Evolutionary conservation across 2,329 filamentous ascomycete species (phyloP), one percentile per base, ranked within the genome.

Genomic region (Talaromyces islandicus): DNA sequence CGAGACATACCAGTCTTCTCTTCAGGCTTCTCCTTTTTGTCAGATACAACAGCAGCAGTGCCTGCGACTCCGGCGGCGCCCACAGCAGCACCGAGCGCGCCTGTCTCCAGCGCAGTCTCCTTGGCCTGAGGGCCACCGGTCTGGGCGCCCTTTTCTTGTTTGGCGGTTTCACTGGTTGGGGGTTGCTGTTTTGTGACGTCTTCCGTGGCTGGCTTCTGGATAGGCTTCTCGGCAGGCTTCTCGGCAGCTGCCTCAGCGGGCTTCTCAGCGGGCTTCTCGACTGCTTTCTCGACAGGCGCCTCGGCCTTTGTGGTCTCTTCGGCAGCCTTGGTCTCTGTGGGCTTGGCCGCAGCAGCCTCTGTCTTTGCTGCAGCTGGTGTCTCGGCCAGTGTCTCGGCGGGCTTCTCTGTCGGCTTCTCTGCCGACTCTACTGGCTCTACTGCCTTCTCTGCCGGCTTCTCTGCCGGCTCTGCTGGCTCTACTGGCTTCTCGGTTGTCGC

Each of bases 321-420:
- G 24, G 41, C 54, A 14, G 21, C 30, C 9, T 54, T 46, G 17
- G 51, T 19, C 11, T 21, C 19, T 2, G 55, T 58, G 12, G 59
- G 59, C 30, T 55, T 55, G 5, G 50, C 50, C 7, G 59, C 59
- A 14, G 59, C 59, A 14, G 54, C 59, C 9, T 60, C 50, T 12
- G 54, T 25, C 53, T 46, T 54, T 57, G 32, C 32, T 14, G 32
- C 53, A 25, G 19, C 41, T 21, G 30, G 35, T 29, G 19, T 48
- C 12, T 56, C 58, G 19, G 14, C 35, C 19, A 27, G 32, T n/a
- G 19, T 24, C 43, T 56, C 53, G n/a, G 27, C 41, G 7, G 43
- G 35, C 32, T n/a, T 41, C 12, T 56, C 58, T 17, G 19, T 32
- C 14, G 24, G 32, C 17, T 29, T 38, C 12, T 51, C 30, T 24